Conservation (phyloP, 2,329 filamentous ascomycete genomes). For the Cordyceps farinosa region DNA sequence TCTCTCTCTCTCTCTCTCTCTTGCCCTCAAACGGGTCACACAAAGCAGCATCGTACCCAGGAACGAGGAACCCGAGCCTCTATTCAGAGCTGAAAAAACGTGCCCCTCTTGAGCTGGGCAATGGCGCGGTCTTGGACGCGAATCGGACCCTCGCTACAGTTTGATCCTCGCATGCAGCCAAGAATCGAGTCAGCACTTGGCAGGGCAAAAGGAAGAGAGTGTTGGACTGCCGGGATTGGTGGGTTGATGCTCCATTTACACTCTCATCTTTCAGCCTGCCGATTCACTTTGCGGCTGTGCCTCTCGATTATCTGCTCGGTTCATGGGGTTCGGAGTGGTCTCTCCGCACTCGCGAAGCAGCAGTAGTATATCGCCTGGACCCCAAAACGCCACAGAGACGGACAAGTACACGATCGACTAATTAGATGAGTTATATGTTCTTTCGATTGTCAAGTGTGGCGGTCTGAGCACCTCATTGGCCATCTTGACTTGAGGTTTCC, state of each 20-base stretch:
- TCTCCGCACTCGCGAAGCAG: background rate
- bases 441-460: background rate
- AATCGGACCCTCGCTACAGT: background rate
- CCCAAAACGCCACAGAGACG: background rate
- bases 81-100: background rate
- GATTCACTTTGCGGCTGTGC: background rate
- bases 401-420: background rate
- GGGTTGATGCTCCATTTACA: background rate
- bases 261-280: background rate
- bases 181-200: slow-evolving; percentile 9
- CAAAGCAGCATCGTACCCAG: background rate
- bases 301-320: background rate
- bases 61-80: background rate
- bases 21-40: background rate
- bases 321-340: background rate
- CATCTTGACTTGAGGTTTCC: too few relatives aligned
- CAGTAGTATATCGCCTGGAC: background rate
- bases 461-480: background rate
- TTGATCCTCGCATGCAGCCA: slow-evolving; percentile 2
- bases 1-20: too few relatives aligned
- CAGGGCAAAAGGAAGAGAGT: background rate
- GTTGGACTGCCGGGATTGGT: background rate
- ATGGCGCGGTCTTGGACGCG: background rate
- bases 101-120: slow-evolving; percentile 1
- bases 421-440: background rate